A percentile compares a stretch with the other conserved stretches of the same genome.
Conservation (phyloP, 163 green algal species). For the Scenedesmus sp. region DNA sequence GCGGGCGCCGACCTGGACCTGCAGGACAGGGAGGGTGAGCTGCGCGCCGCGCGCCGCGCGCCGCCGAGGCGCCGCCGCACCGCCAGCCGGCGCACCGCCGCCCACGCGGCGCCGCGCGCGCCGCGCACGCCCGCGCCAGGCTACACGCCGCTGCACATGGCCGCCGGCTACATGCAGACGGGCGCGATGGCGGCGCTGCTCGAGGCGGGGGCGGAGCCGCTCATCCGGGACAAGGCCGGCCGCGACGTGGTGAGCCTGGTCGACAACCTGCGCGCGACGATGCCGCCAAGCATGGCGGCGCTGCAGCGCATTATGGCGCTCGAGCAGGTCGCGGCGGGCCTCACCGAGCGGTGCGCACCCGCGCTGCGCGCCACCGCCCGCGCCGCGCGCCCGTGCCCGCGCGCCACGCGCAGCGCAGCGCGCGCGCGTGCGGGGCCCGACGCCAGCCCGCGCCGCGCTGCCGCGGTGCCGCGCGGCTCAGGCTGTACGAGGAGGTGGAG, state of each 20-base stretch:
- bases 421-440: too few relatives aligned
- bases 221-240: slow-evolving; percentile 78
- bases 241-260: slow-evolving; percentile 80
- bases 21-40: slow-evolving; percentile 73
- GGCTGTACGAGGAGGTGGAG: slow-evolving; percentile 65
- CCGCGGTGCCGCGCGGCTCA: too few relatives aligned
- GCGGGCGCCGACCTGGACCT: slow-evolving; percentile 74
- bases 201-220: slow-evolving; percentile 82
- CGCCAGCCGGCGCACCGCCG: too few relatives aligned
- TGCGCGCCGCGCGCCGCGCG: too few relatives aligned
- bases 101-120: too few relatives aligned
- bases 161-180: slow-evolving; percentile 89
- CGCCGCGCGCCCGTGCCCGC: too few relatives aligned
- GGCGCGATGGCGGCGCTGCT: slow-evolving; percentile 78
- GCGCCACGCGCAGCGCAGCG: background rate
- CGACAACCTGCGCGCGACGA: slow-evolving; percentile 69
- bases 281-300: slow-evolving; percentile 67
- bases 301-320: slow-evolving; percentile 73
- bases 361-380: too few relatives aligned
- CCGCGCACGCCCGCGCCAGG: slow-evolving; percentile 30
- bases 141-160: slow-evolving; percentile 97
- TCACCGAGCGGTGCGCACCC: slow-evolving; percentile 55
- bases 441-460: background rate
- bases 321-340: slow-evolving; percentile 75
- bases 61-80: too few relatives aligned